Evolutionary conservation across 139 green algal genomes (phyloP).

Genomic region (Ettlia oleoabundans): DNA sequence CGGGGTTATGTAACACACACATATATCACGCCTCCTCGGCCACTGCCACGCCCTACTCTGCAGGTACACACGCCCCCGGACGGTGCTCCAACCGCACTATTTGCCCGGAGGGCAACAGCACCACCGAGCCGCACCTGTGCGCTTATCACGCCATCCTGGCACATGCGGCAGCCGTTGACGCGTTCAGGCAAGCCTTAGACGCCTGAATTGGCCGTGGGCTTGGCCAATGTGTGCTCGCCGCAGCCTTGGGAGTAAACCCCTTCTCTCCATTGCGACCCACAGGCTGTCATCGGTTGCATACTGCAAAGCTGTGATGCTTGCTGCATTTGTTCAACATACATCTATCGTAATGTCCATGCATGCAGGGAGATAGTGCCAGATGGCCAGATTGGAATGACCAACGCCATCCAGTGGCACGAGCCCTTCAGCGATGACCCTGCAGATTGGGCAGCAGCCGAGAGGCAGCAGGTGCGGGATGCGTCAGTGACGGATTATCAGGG

Average conservation of each 20-base stretch:
- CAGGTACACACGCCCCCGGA: slow-evolving; percentile 23
- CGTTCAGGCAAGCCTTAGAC: slow-evolving; percentile 41
- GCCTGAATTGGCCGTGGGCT: no score
- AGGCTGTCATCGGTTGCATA: no score
- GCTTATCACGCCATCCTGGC: slow-evolving; percentile 55
- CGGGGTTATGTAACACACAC: no score
- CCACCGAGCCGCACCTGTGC: slow-evolving; percentile 44
- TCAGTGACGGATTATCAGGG: no score
- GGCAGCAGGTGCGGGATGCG: slow-evolving; percentile 33
- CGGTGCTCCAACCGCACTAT: slow-evolving; percentile 14
- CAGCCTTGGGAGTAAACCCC: no score
- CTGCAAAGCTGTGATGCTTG: no score
- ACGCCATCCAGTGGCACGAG: slow-evolving; percentile 49
- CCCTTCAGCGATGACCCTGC: slow-evolving; percentile 15
- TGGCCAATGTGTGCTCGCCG: no score
- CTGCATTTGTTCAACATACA: no score
- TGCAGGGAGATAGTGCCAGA: slow-evolving; percentile 34
- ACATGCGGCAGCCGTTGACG: slow-evolving; percentile 45
- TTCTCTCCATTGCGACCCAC: no score
- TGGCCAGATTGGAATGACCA: slow-evolving; percentile 51
- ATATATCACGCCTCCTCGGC: no score
- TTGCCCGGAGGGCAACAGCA: slow-evolving; percentile 2
- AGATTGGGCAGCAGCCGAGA: slow-evolving; percentile 42
- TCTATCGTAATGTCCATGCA: no score
- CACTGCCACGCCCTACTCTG: not conserved